phyloP scores from a whole-genome alignment of 2,329 filamentous ascomycete genomes.

The Fusarium dimerum region DNA sequence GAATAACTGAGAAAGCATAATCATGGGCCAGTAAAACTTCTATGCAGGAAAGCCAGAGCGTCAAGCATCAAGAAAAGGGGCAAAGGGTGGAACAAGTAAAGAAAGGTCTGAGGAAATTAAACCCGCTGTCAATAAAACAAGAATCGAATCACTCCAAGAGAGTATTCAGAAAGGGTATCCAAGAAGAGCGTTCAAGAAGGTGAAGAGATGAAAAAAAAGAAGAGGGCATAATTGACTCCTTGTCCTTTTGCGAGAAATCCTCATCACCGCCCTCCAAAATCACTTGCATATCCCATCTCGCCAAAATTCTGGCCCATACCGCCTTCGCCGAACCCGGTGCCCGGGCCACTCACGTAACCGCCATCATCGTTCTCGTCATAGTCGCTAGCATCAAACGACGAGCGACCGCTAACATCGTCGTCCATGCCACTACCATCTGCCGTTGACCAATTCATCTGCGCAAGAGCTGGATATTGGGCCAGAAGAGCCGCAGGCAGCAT shows the following conservation, averaged over 20 bases:
- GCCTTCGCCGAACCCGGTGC: conserved; percentile 60
- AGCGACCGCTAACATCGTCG: conserved; percentile 75
- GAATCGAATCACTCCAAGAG: not conserved
- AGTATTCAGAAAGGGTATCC: not conserved
- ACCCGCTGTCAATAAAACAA: not conserved
- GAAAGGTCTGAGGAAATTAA: not conserved
- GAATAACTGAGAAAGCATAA: conserved; percentile 3
- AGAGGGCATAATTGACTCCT: not conserved
- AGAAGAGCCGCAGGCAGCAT: conserved; percentile 83
- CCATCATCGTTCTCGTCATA: conserved; percentile 73
- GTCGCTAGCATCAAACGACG: conserved; percentile 81
- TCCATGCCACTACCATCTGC: conserved; percentile 67
- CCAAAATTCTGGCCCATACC: conserved; percentile 56
- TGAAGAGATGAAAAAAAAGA: conserved; percentile 7
- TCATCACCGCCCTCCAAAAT: conserved; percentile 28
- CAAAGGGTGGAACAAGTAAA: not conserved
- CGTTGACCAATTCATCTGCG: conserved; percentile 79
- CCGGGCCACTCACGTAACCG: conserved; percentile 65
- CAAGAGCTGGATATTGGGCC: conserved; percentile 91
- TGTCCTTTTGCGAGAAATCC: conserved; percentile 1
- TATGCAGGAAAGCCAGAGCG: not conserved
- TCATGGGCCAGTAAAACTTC: not conserved
- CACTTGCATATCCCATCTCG: conserved; percentile 32
- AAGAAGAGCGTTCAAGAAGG: not conserved
- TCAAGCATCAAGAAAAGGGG: not conserved